Evolutionary conservation across 306 rosid genomes (phyloP), one percentile per base, ranked within the genome.

Genomic region (apple (Malus domestica)): DNA sequence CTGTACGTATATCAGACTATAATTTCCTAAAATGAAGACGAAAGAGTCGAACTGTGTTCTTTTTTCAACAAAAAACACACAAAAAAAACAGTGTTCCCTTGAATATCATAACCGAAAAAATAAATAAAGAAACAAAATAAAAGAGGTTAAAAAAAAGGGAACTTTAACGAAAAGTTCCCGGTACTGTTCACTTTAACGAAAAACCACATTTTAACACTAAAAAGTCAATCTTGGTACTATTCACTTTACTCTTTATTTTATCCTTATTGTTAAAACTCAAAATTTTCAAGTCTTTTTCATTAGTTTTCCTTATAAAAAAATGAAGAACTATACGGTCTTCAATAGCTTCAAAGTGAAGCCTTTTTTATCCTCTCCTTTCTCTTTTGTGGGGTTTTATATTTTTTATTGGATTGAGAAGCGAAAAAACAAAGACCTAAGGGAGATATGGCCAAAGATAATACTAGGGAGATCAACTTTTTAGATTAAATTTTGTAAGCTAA

Each of bases 341-440:
- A 27, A 13, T 61, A 73, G 71, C 74, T 70, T 74, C 70, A 82
- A 82, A 82, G 85, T 76, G 71, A 76, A 79, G 49, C 85, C 71
- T 81, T 80, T 80, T 73, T 68, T 61, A 6, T 51, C 57, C 79
- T 46, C 44, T 46, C 33, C 30, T 68, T 71, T 27, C 20, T 10
- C 35, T 80, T 73, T 64, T 81, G 8, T 29, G 75, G 55, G 20
- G 55, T 69, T 73, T 70, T 44, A 29, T 23, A 1, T 66, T 44
- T 22, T 77, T 78, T 30, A 80, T 74, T 80, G 79, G 80, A 70
- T 61, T 75, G 45, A 55, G 77, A 67, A 38, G 51, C 70, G 38
- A 19, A 66, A 79, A 77, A 71, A 76, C 73, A 80, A 81, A 70
- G 84, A 84, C 85, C 67, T 40, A 35, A 49, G 76, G 44, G 57